Base-by-base conservation (phyloP, 2,329 filamentous ascomycete genomes). In the Aspergillus sp. region DNA sequence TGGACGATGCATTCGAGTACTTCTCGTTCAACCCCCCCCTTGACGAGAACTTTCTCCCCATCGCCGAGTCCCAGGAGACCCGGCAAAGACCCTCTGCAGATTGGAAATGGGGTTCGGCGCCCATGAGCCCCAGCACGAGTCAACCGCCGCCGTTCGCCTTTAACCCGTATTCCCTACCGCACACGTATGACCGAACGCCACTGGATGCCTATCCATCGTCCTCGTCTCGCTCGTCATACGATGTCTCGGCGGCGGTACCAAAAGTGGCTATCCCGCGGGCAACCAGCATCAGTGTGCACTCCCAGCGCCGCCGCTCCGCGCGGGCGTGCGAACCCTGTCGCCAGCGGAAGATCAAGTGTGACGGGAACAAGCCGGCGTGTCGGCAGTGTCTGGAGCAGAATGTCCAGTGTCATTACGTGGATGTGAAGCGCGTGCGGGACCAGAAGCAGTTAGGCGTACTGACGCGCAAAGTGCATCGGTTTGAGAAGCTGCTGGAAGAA, bases 321-420 rank as follows among this genome's bases (percentile, higher is more conserved):
- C 62, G 66, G 4, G 69, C 71, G 26, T 69, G 68, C 32, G 70
- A 73, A 59, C 56, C 68, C 5, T 72, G 68, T 52, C 62, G 68
- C 16, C 60, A 61, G 43, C 65, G 68, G 13, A 70, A 70, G 50
- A 65, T 67, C 45, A 71, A 71, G 53, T 71, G 68, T 26, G 68
- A 70, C 24, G 68, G 65, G 7, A 57, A 49, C 32, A 60, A 61
- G 47, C 66, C 67, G 0, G 52, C 42, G 4, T 67, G 68, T 55
- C 57, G 59, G 4, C 65, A 66, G 33, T 72, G 69, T 41, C 22
- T 52, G 3, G 63, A 64, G 11, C 51, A 65, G 30, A 57, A 58
- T 6, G 55, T 60, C 7, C 44, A 32, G 11, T 72, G 69, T 24
- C 32, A 46, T 0, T 72, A 68, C 41, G 54, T 69, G 32, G 68